Base-by-base conservation (phyloP, 1,139 yeast species). In the Lodderomyces parapsilosis region DNA sequence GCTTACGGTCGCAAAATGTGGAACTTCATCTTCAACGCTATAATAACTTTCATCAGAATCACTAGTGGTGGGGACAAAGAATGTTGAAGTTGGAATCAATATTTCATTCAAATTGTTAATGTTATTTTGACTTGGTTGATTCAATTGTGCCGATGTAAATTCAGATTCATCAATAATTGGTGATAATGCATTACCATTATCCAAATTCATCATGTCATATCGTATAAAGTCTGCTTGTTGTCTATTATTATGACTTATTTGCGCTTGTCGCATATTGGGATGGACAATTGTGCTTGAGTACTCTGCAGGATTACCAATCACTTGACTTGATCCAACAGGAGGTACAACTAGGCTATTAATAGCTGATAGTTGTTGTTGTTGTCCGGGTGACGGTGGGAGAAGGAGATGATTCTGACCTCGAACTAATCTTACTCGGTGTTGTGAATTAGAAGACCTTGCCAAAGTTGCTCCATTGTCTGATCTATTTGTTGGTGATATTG, bases 201-300 rank as follows among this genome's bases (percentile, higher is more conserved):
- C 43, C 13, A 49, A 37, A 36, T 49, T 49, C 50, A 48, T 45
- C 25, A 45, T 40, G 38, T 49, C 53, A 33, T 45, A 49, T 22
- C 42, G 42, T 9, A 46, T 47, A 44, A 49, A 49, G 3, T 42
- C 18, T 8, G 28, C 19, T 23, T 37, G 28, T 8, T 23, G 25
- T 32, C 39, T 28, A 23, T 37, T 30, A 15, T 14, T 35, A 34
- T 36, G 20, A 9, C 19, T 19, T 1, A 14, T 20, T 14, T 9
- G 13, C 25, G 36, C 35, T 13, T 13, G 19, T 37, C 42, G 18
- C 18, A 44, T 46, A 31, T 49, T 49, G 14, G 52, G 51, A 39
- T 49, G 53, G 5, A 47, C 38, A n/a, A 48, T 44, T 9, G 50
- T 22, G 30, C 44, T 44, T 3, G 47, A 25, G 34, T 41, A 50